Base-by-base conservation (phyloP, 2,329 filamentous ascomycete genomes). In the Trichoderma oligosporum region DNA sequence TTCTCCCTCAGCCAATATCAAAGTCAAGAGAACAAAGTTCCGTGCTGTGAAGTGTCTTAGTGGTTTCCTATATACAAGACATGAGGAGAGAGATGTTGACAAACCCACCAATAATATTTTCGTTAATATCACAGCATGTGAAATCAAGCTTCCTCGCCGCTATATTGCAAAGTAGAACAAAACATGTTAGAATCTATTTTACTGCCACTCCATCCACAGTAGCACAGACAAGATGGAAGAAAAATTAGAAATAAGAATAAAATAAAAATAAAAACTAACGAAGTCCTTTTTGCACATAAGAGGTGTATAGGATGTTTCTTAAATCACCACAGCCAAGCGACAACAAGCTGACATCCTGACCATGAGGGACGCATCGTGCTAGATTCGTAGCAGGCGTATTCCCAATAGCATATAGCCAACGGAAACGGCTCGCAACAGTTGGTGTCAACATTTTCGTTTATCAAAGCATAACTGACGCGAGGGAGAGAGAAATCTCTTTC, bases 311-410 rank as follows among this genome's bases (percentile, higher is more conserved):
- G 25, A 86, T 73, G 60, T 81, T 80, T 11, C 81, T 75, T 41
- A 78, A 69, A 68, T 86, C 83, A 9, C 81, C 80, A 56, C 79
- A 83, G 2, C 79, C 81, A 3, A 86, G 72, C 1, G 80, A 72
- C 14, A 86, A 71, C 4, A 84, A 67, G 45, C 75, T 67, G 2
- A 74, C 79, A 63, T 79, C 70, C n/a, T 75, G 60, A 4, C 78
- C 80, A 8, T 76, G 76, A 0, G 81, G 78, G 2, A 83, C 61
- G 31, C 71, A 68, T 47, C 74, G 70, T 0, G 76, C 77, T 7
- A 84, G 67, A 61, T 73, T 78, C 7, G 76, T 70, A 4, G 82
- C 80, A 3, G 81, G 78, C 0, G 77, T 82, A 65, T 82, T 82
- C 22, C 81, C 80, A n/a, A 78, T 70, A 1, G 80, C 76, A 51